phyloP scores from a whole-genome alignment of 371 early-diverging fungal species.

The Lichtheimia corymbifera region DNA sequence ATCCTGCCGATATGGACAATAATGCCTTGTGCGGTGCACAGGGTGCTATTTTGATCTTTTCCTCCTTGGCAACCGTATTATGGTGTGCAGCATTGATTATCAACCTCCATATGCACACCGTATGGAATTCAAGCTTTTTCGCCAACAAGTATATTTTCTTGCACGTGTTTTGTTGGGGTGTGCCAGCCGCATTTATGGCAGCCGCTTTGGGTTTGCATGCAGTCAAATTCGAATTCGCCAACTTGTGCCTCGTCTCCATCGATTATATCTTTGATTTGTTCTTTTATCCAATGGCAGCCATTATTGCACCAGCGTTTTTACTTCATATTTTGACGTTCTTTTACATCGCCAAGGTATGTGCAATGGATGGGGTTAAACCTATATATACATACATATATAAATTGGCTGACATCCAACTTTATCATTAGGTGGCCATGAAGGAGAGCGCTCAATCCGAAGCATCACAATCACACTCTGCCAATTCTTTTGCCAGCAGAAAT shows the following conservation, averaged over 20 bases:
- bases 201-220: slow-evolving; percentile 46
- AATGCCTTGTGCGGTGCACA: slow-evolving; percentile 66
- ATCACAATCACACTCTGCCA: slow-evolving; percentile 39
- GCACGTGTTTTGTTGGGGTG: slow-evolving; percentile 64
- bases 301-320: slow-evolving; percentile 60
- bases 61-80: slow-evolving; percentile 56
- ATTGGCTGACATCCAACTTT: no score
- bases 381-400: neutral
- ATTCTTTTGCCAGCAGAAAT: slow-evolving; percentile 36
- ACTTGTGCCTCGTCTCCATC: slow-evolving; percentile 57
- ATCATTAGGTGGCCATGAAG: slow-evolving; percentile 35
- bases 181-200: slow-evolving; percentile 51
- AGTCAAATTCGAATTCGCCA: slow-evolving; percentile 63
- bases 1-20: slow-evolving; percentile 53
- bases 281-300: slow-evolving; percentile 63
- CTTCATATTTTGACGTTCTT: slow-evolving; percentile 63
- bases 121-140: slow-evolving; percentile 65
- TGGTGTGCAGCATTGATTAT: slow-evolving; percentile 68
- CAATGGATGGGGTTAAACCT: neutral
- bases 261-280: slow-evolving; percentile 53
- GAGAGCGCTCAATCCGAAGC: slow-evolving; percentile 54
- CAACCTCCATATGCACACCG: slow-evolving; percentile 69
- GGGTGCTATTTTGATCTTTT: slow-evolving; percentile 58
- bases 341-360: slow-evolving; percentile 53
- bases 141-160: slow-evolving; percentile 53